Evolutionary conservation across 2,329 filamentous ascomycete species (phyloP), one percentile per base, ranked within the genome.

Genomic region (Aspergillus sp.): DNA sequence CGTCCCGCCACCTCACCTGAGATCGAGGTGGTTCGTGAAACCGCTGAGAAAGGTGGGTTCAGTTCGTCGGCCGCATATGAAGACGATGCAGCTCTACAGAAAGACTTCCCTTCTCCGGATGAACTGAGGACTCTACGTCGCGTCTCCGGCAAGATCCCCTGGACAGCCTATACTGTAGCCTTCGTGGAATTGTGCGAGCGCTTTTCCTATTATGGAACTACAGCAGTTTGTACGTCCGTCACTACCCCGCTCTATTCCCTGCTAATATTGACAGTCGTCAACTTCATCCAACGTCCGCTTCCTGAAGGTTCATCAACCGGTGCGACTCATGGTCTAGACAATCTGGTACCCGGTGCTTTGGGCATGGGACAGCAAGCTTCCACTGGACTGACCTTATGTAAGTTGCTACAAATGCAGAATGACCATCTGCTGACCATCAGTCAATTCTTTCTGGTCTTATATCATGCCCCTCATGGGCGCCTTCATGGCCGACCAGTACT

Each of bases 101-200:
- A 55, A 30, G 21, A 13, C 15, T 47, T 47, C 25, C 75, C 77
- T 6, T 77, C 69, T 2, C 65, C 69, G 0, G 75, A 76, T 36
- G 77, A 79, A 32, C 28, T 78, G 36, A 41, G 47, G 5, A 71
- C 64, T 5, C 67, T 79, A 19, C 76, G 75, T 28, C 72, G 76
- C 39, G 70, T 78, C 2, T 58, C 74, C 1, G 74, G 69, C 10
- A 60, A 64, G 2, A 85, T 92, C 62, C 86, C 87, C 52, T 87
- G 84, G 82, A 78, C 82, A 57, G 84, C 88, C 60, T 92, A 87
- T 77, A 87, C 86, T 25, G 85, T 92, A 61, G 89, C 88, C 51
- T 87, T 91, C 63, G 85, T 90, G 61, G 90, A 92, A 76, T 79
- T 91, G 59, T 90, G 87, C 78, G 90, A 92, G 78, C 87, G 89